Conservation (phyloP, 352 stramenopile species). For the Pythium biforme region DNA sequence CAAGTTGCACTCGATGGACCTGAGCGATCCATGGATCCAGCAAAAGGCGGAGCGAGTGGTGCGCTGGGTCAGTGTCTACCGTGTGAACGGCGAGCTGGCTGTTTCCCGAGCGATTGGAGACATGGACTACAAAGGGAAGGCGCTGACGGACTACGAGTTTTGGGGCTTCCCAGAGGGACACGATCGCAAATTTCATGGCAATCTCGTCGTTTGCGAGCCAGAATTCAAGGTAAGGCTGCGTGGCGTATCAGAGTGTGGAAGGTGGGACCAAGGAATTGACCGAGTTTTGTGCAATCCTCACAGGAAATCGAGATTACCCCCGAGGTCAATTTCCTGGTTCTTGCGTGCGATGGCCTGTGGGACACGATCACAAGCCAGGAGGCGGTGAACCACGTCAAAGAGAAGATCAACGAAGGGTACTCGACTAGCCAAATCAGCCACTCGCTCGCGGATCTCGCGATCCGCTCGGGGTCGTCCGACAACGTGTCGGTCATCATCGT, state of each 20-base stretch:
- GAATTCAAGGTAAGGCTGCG: conserved; percentile 79
- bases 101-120: conserved; percentile 91
- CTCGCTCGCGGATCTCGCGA: conserved; percentile 81
- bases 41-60: conserved; percentile 79
- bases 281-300: not conserved
- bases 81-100: conserved; percentile 91
- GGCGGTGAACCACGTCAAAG: conserved; percentile 80
- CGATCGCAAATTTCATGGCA: conserved; percentile 71
- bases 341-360: conserved; percentile 92
- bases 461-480: conserved; percentile 83
- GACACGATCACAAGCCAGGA: conserved; percentile 93
- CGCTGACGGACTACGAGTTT: conserved; percentile 73
- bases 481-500: conserved; percentile 89
- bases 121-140: conserved; percentile 88
- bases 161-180: conserved; percentile 86
- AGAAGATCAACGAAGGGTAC: conserved; percentile 67
- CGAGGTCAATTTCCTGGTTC: conserved; percentile 90
- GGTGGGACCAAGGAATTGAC: not conserved
- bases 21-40: conserved; percentile 84
- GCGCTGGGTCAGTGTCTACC: conserved; percentile 84
- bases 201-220: conserved; percentile 84
- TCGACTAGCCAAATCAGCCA: conserved; percentile 78
- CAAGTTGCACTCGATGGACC: conserved; percentile 86
- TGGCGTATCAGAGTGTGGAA: not conserved
- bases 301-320: conserved; percentile 88